phyloP scores from a whole-genome alignment of 495 filamentous ascomycete genomes.

The Ramalina intermedia region DNA sequence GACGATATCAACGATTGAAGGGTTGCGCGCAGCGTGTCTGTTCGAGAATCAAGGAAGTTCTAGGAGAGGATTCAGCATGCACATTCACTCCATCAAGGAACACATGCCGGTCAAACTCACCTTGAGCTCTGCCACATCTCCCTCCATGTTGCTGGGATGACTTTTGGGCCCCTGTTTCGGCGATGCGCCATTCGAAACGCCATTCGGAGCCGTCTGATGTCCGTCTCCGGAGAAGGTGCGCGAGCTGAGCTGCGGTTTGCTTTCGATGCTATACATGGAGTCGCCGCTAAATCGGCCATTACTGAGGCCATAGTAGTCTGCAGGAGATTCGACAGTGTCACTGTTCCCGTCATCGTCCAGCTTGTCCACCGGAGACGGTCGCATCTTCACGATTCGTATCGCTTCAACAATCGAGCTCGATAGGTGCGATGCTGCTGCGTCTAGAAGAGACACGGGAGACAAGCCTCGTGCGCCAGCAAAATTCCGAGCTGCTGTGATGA shows the following conservation, averaged over 20 bases:
- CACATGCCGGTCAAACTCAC: neutral
- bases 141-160: constrained; percentile 1
- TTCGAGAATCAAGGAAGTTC: constrained; percentile 78
- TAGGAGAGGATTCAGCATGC: constrained; percentile 12
- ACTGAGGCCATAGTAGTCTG: constrained; percentile 35
- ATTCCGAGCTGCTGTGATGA: constrained; percentile 88
- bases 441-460: constrained; percentile 86
- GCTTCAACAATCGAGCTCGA: constrained; percentile 75
- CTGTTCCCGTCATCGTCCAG: constrained; percentile 50
- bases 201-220: constrained; percentile 15
- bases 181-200: constrained; percentile 19
- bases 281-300: constrained; percentile 31
- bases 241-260: constrained; percentile 23
- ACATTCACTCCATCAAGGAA: neutral
- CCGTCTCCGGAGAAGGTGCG: neutral
- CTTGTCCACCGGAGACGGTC: constrained; percentile 56
- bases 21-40: constrained; percentile 60
- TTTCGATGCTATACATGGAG: constrained; percentile 40
- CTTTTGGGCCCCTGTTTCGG: constrained; percentile 1
- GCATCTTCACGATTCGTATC: constrained; percentile 68
- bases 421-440: constrained; percentile 90
- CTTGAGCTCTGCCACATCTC: constrained; percentile 7
- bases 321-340: constrained; percentile 28
- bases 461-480: constrained; percentile 67
- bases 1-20: constrained; percentile 70